phyloP scores from a whole-genome alignment of 139 green algal genomes.

The Auxenochlorella protothecoides region DNA sequence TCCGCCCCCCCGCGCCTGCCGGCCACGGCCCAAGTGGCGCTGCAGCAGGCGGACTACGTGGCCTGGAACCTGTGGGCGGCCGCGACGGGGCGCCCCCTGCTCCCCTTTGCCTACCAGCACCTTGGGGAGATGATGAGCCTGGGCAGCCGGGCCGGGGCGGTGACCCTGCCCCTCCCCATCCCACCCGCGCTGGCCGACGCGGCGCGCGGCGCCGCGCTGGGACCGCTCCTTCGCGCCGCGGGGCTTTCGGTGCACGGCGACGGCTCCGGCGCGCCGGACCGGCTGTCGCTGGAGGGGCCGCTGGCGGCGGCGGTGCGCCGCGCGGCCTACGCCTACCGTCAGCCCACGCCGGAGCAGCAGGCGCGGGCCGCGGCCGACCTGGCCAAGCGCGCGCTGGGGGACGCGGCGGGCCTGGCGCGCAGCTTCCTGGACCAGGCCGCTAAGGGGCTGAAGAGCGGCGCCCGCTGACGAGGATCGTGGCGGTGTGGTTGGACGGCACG shows the following conservation, averaged over 20 bases:
- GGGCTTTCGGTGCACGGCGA: constrained; percentile 29
- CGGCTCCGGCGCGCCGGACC: constrained; percentile 8
- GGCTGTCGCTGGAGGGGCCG: constrained; percentile 72
- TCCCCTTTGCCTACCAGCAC: constrained; percentile 97
- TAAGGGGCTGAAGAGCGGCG: too few relatives aligned
- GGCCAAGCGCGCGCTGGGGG: constrained; percentile 29
- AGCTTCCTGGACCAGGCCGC: too few relatives aligned
- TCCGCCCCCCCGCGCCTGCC: constrained; percentile 21
- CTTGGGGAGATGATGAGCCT: constrained; percentile 95
- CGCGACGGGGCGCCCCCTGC: constrained; percentile 74
- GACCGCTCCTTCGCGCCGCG: constrained; percentile 35
- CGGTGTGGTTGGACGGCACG: too few relatives aligned
- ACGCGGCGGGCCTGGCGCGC: background rate
- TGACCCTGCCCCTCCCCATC: constrained; percentile 63
- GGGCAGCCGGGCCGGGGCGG: constrained; percentile 54
- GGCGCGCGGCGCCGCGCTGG: constrained; percentile 39
- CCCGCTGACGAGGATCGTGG: too few relatives aligned
- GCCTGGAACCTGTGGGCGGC: constrained; percentile 96
- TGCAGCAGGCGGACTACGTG: constrained; percentile 96
- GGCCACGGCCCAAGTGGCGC: constrained; percentile 84
- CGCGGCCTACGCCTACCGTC: constrained; percentile 83
- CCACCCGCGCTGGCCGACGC: constrained; percentile 29
- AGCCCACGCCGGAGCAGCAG: constrained; percentile 84
- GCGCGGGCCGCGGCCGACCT: constrained; percentile 51
- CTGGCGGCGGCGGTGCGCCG: constrained; percentile 60